A percentile compares a stretch with the other conserved stretches of the same genome.
Conservation (phyloP, 2,329 filamentous ascomycete genomes). For the Trichoderma lentiforme region DNA sequence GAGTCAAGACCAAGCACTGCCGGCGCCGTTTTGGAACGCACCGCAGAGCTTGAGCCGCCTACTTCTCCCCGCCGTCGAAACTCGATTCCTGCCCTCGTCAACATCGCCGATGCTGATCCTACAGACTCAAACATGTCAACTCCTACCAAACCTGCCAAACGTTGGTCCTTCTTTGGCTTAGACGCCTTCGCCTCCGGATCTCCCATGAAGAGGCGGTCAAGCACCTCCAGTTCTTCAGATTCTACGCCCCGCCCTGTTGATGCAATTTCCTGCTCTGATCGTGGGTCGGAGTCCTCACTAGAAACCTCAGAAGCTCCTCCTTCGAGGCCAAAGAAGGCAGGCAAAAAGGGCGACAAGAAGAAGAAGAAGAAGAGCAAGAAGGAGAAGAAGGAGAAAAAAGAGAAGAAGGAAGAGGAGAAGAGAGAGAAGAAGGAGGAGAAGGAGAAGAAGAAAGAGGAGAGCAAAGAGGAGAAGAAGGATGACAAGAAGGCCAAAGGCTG, state of each 20-base stretch:
- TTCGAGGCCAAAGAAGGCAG: slow-evolving; percentile 28
- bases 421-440: slow-evolving; percentile 46
- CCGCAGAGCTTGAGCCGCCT: slow-evolving; percentile 23
- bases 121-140: slow-evolving; percentile 41
- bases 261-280: slow-evolving; percentile 35
- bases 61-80: slow-evolving; percentile 51
- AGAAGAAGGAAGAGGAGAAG: slow-evolving; percentile 39
- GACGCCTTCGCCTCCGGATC: slow-evolving; percentile 52
- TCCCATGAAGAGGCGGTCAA: slow-evolving; percentile 45
- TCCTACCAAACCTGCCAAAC: slow-evolving; percentile 51
- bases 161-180: slow-evolving; percentile 61
- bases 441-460: slow-evolving; percentile 34
- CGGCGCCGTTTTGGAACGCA: slow-evolving; percentile 62
- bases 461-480: slow-evolving; percentile 54
- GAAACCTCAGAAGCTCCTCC: slow-evolving; percentile 25
- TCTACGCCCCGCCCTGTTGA: slow-evolving; percentile 31
- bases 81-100: slow-evolving; percentile 55
- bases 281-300: slow-evolving; percentile 31
- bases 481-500: slow-evolving; percentile 73
- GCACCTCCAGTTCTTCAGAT: slow-evolving; percentile 47
- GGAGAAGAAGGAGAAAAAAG: slow-evolving; percentile 61
- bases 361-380: slow-evolving; percentile 69
- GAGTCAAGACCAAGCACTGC: slow-evolving; percentile 66
- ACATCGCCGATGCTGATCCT: slow-evolving; percentile 36
- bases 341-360: slow-evolving; percentile 39